A percentile compares a stretch with the other conserved stretches of the same genome.
phyloP scores from a whole-genome alignment of 305 asterid species.

The Solanum aculeatissimum region DNA sequence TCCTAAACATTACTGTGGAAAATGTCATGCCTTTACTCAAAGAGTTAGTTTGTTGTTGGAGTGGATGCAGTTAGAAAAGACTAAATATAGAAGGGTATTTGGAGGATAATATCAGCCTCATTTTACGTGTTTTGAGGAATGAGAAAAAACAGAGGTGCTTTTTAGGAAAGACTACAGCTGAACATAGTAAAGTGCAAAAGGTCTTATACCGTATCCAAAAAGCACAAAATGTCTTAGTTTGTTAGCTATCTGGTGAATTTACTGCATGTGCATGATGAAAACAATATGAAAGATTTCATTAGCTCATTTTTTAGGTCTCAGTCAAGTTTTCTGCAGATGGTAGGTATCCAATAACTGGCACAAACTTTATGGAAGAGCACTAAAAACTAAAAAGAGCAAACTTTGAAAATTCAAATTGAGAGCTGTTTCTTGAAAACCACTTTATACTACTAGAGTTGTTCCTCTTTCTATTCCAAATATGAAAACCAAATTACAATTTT shows the following conservation, averaged over 20 bases:
- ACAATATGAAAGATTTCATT: background rate
- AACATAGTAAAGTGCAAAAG: background rate
- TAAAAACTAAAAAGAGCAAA: background rate
- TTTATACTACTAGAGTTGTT: background rate
- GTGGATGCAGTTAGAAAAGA: background rate
- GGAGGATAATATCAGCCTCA: background rate
- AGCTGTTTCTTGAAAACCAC: background rate
- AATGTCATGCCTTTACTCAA: background rate
- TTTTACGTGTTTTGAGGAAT: background rate
- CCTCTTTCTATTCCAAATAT: background rate
- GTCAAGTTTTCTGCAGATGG: background rate
- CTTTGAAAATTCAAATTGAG: background rate
- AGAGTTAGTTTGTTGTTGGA: background rate
- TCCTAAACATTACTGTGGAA: background rate
- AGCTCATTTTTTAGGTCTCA: background rate
- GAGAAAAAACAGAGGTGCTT: background rate
- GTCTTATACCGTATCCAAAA: background rate
- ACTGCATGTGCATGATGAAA: background rate
- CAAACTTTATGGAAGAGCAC: background rate
- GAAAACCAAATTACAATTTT: background rate
- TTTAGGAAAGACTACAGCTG: background rate
- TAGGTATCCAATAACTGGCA: background rate
- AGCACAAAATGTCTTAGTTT: background rate
- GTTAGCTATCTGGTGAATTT: background rate
- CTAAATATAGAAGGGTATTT: background rate